Evolutionary conservation across 345 rosid genomes (phyloP).

Genomic region (Brassica rapa): DNA sequence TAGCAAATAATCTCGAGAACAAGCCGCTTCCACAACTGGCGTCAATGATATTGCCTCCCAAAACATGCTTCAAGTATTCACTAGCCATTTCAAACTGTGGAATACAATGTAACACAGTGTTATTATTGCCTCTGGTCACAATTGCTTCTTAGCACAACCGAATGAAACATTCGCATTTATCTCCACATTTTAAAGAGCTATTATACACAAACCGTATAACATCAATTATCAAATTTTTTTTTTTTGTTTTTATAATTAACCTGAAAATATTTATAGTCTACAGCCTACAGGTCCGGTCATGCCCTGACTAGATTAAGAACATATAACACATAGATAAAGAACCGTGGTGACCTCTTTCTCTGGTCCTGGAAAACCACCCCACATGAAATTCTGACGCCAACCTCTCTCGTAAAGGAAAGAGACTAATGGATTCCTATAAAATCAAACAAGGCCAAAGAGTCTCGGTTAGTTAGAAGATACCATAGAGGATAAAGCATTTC

Average conservation of each 20-base stretch:
- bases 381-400: slow-evolving; percentile 80
- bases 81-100: slow-evolving; percentile 77
- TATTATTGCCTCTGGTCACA: background rate
- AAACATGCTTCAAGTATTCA: slow-evolving; percentile 67
- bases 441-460: slow-evolving; percentile 15
- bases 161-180: background rate
- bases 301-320: background rate
- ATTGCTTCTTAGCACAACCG: background rate
- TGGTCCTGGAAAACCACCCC: slow-evolving; percentile 86
- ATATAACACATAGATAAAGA: background rate
- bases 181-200: background rate
- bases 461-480: background rate
- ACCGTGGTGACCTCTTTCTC: slow-evolving; percentile 71
- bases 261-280: too few relatives aligned
- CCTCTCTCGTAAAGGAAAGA: slow-evolving; percentile 90
- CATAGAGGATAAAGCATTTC: background rate
- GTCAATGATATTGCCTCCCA: slow-evolving; percentile 83
- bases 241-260: too few relatives aligned
- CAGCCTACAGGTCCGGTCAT: background rate
- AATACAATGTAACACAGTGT: slow-evolving; percentile 5
- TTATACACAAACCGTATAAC: background rate
- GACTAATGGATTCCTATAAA: slow-evolving; percentile 58
- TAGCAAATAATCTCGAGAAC: slow-evolving; percentile 76
- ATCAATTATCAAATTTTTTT: background rate
- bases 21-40: slow-evolving; percentile 94